These are phyloP conservation scores for Erigeron canadensis DNA, from an alignment of 129 eudicot species.

Conservation along the genomic window DNA sequence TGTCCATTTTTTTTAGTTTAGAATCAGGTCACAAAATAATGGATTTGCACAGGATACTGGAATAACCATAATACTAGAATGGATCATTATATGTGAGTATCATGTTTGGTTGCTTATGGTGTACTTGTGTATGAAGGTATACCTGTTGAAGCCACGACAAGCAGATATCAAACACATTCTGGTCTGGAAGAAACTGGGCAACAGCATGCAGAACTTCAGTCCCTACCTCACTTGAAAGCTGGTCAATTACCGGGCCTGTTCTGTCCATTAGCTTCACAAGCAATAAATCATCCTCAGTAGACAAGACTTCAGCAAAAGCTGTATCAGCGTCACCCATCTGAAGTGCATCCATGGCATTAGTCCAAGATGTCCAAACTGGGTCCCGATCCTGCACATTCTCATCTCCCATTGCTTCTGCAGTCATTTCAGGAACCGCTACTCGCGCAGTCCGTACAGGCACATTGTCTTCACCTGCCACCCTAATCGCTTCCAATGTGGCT, in stretches of 20 bases:
- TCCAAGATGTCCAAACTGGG: slow-evolving; percentile 93
- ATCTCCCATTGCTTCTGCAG: slow-evolving; percentile 76
- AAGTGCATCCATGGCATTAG: slow-evolving; percentile 97
- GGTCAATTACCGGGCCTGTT: slow-evolving; percentile 88
- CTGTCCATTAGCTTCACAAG: slow-evolving; percentile 89
- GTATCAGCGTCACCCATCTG: slow-evolving; percentile 80
- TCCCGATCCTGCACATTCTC: slow-evolving; percentile 78
- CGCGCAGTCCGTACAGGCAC: slow-evolving; percentile 66
- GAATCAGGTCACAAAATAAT: too few species aligned
- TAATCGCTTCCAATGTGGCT: slow-evolving; percentile 91
- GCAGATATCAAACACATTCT: slow-evolving; percentile 69
- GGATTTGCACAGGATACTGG: too few species aligned
- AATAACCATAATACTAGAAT: too few species aligned
- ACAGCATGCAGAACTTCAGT: slow-evolving; percentile 78
- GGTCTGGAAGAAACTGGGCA: slow-evolving; percentile 75
- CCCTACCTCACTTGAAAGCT: slow-evolving; percentile 74
- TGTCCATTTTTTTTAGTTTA: neutral
- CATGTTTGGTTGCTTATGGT: too few species aligned
- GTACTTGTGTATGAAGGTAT: slow-evolving; percentile 3
- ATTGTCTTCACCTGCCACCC: slow-evolving; percentile 93
- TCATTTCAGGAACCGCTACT: slow-evolving; percentile 80
- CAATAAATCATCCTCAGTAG: slow-evolving; percentile 88
- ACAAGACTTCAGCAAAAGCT: slow-evolving; percentile 85
- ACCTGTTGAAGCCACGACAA: slow-evolving; percentile 98
- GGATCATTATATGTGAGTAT: too few species aligned